Conservation (phyloP, 768 basidiomycete genomes). For the Boletus speciosus region DNA sequence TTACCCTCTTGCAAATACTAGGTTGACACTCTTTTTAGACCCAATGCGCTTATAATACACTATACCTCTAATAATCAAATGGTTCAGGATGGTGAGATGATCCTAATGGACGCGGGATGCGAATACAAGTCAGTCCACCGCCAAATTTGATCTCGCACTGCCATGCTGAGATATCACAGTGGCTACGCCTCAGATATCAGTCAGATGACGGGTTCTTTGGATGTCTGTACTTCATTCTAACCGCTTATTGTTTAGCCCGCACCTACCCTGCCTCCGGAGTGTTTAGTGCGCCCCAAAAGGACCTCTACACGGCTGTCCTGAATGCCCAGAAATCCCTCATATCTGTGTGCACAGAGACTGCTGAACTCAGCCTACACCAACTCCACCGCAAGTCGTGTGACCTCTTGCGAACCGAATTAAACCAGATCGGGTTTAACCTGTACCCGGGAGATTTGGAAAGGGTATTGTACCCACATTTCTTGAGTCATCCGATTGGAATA, state of each 20-base stretch:
- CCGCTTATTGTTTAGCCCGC: slow-evolving; percentile 48
- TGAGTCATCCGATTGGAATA: slow-evolving; percentile 91
- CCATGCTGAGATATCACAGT: slow-evolving; percentile 35
- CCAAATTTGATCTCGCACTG: neutral
- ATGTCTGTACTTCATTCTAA: slow-evolving; percentile 3
- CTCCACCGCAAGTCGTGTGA: slow-evolving; percentile 74
- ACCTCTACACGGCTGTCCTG: slow-evolving; percentile 80
- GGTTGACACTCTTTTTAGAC: slow-evolving; percentile 38
- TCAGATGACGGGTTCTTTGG: slow-evolving; percentile 32
- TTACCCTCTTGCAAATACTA: neutral
- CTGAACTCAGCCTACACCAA: slow-evolving; percentile 61
- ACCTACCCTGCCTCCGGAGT: slow-evolving; percentile 84
- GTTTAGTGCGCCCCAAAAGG: slow-evolving; percentile 76
- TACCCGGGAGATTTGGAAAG: slow-evolving; percentile 59
- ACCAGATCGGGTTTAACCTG: slow-evolving; percentile 50
- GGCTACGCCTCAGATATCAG: slow-evolving; percentile 96
- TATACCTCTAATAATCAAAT: slow-evolving; percentile 90
- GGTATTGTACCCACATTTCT: slow-evolving; percentile 84
- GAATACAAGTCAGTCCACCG: slow-evolving; percentile 70
- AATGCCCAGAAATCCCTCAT: slow-evolving; percentile 68
- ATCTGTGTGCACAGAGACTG: slow-evolving; percentile 53
- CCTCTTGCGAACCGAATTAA: slow-evolving; percentile 66
- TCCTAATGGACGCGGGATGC: slow-evolving; percentile 90
- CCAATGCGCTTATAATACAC: slow-evolving; percentile 89
- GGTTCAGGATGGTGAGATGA: slow-evolving; percentile 64